phyloP scores from a whole-genome alignment of 768 basidiomycete species.

The Nevesoporus exiguus region DNA sequence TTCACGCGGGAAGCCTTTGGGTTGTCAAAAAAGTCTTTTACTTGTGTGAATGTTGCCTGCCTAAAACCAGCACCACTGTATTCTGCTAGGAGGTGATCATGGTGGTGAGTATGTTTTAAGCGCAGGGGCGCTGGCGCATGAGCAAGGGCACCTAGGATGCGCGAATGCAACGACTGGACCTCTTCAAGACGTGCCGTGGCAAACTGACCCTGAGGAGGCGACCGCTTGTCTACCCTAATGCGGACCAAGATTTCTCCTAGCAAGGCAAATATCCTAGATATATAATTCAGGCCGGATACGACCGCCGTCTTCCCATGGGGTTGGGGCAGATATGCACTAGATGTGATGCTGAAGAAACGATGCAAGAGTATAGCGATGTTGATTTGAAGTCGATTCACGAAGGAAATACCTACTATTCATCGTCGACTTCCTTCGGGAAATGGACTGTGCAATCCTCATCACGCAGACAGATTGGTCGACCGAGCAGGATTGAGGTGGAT shows the following conservation, averaged over 20 bases:
- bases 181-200: conserved; percentile 83
- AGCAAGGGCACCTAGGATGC: conserved; percentile 69
- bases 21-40: conserved; percentile 89
- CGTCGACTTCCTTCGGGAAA: conserved; percentile 85
- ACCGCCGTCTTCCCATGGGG: conserved; percentile 85
- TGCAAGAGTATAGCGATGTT: conserved; percentile 18
- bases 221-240: conserved; percentile 83
- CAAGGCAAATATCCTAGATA: conserved; percentile 79
- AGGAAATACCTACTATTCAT: conserved; percentile 69
- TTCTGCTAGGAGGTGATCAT: conserved; percentile 51
- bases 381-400: conserved; percentile 27
- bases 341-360: conserved; percentile 62
- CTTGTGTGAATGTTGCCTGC: conserved; percentile 81
- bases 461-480: conserved; percentile 79
- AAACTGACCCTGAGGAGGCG: conserved; percentile 81
- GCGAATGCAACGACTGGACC: conserved; percentile 72
- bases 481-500: conserved; percentile 82
- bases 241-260: conserved; percentile 85
- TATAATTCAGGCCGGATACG: conserved; percentile 85
- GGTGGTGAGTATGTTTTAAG: conserved; percentile 55
- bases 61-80: conserved; percentile 70
- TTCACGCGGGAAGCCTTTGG: conserved; percentile 83
- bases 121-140: conserved; percentile 76
- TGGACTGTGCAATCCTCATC: conserved; percentile 90
- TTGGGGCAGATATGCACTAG: conserved; percentile 76